These are phyloP conservation scores for Vigna unguiculata DNA, from an alignment of 306 rosid genomes.

Conservation along the genomic window DNA sequence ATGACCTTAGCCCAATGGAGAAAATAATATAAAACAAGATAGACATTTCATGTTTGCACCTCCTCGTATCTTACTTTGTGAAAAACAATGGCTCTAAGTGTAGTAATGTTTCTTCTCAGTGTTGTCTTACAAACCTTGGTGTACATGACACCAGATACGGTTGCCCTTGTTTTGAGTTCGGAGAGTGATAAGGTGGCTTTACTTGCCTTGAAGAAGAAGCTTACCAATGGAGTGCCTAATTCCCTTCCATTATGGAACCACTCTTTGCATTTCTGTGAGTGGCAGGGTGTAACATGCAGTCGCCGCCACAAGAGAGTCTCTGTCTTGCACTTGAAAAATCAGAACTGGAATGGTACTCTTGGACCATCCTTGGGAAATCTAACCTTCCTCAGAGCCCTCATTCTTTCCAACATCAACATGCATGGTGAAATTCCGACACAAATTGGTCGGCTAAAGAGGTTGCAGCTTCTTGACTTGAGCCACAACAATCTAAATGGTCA, in stretches of 20 bases:
- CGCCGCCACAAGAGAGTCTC: constrained; percentile 36
- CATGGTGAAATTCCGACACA: constrained; percentile 32
- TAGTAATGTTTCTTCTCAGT: background rate
- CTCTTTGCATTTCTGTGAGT: constrained; percentile 35
- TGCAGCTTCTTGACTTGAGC: constrained; percentile 34
- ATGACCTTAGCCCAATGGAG: background rate
- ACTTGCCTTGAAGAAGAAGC: constrained; percentile 38
- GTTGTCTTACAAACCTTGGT: background rate
- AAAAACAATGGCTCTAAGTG: background rate
- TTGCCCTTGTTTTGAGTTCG: constrained; percentile 4
- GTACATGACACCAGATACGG: background rate
- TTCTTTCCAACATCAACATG: constrained; percentile 25
- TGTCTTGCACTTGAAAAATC: constrained; percentile 5
- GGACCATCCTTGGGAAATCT: constrained; percentile 41
- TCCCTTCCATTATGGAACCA: constrained; percentile 52
- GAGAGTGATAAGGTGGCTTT: constrained; percentile 37
- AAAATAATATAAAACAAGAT: background rate
- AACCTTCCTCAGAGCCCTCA: constrained; percentile 22
- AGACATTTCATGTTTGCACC: background rate
- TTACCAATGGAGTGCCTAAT: constrained; percentile 27
- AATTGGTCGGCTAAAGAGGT: constrained; percentile 37
- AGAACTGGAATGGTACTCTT: constrained; percentile 34
- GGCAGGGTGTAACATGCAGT: constrained; percentile 44
- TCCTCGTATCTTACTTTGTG: background rate
- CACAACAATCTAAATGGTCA: constrained; percentile 26